These are phyloP conservation scores for Akebia trifoliata DNA, from an alignment of 164 flowering plant species.

Conservation along the genomic window DNA sequence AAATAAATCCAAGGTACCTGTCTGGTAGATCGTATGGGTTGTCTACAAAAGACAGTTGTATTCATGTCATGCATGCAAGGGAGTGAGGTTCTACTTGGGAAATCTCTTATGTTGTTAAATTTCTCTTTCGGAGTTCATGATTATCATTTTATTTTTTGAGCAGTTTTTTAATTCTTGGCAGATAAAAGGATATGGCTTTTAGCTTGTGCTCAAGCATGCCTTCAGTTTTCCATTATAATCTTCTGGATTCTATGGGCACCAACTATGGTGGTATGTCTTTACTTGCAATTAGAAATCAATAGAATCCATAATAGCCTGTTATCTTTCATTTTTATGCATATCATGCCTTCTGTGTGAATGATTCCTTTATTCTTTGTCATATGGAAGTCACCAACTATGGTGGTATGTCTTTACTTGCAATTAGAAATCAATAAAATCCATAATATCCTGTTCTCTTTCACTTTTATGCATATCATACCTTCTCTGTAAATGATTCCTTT, in stretches of 20 bases:
- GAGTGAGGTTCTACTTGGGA: not conserved
- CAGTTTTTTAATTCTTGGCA: conserved; percentile 18
- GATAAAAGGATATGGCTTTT: conserved; percentile 84
- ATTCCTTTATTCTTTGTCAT: conserved; percentile 78
- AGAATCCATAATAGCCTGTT: not conserved
- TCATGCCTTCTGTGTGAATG: conserved; percentile 51
- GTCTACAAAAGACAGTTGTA: not conserved
- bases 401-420: conserved; percentile 43
- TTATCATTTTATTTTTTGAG: not conserved
- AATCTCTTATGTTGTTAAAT: no score
- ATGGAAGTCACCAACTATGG: conserved; percentile 88
- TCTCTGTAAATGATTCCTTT: conserved; percentile 52
- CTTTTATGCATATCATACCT: conserved; percentile 28
- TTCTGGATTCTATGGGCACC: conserved; percentile 98
- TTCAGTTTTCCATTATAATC: conserved; percentile 58
- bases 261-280: conserved; percentile 63
- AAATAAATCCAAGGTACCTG: not conserved
- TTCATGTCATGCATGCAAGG: not conserved
- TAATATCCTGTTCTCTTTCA: not conserved
- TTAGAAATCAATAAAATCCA: not conserved
- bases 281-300: not conserved
- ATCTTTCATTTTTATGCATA: not conserved
- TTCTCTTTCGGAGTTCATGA: no score
- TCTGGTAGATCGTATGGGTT: not conserved
- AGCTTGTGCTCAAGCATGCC: conserved; percentile 61